Evolutionary conservation across 2,329 filamentous ascomycete species (phyloP), one percentile per base, ranked within the genome.

Genomic region (Phoma herbarum): DNA sequence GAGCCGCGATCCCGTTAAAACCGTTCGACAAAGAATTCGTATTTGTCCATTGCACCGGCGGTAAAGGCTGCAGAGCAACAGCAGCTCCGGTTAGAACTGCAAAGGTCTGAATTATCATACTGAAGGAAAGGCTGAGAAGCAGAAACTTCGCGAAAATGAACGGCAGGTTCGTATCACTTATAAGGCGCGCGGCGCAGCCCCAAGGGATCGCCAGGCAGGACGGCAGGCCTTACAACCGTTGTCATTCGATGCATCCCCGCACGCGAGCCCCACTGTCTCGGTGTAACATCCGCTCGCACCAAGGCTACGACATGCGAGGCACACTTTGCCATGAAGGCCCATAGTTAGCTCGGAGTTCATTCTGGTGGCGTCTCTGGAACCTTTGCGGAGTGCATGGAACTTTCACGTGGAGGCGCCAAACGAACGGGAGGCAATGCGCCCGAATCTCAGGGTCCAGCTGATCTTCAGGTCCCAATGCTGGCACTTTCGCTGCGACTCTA

Each of bases 51-150:
- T 71, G 55, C 1, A 77, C 69, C 1, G 79, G 79, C 14, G 79
- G 78, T 8, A 81, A 71, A 39, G 69, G 69, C 59, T 81, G 78
- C 41, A 80, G 59, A 16, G 75, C 77, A 26, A 68, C 64, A 20
- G 64, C 74, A 41, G 63, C 47, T 29, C 65, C 59, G 35, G 62
- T 26, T 9, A 70, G 44, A 14, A 39, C 45, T 22, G 31, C 52
- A 23, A 66, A 44, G 12, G 29, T 35, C 55, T 52, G 52, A 59
- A 64, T 42, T 20, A 61, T 57, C 63, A 67, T 72, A 16, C 49
- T 57, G 49, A 28, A 20, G 41, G 23, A 35, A 25, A 14, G 10
- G 37, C 16, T 16, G 6, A 29, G 47, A 28, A 25, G 26, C 20
- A n/a, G 4, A 18, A 54, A 25, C 12, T 41, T 18, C 29, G 42